phyloP scores from a whole-genome alignment of 73 alveolate genomes.

The Blepharisma stoltei region DNA sequence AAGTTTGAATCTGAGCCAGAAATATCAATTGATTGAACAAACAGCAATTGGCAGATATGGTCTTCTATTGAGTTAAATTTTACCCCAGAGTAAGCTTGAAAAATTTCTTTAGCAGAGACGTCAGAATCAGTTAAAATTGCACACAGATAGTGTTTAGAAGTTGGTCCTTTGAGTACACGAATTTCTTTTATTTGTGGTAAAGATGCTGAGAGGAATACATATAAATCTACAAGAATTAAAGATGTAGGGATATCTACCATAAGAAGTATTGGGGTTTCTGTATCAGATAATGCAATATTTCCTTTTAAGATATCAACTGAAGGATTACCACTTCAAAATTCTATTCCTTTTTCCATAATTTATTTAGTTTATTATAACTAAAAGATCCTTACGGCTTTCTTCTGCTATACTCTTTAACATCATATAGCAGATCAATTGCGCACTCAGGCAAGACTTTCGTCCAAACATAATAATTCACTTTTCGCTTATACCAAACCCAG shows the following conservation, averaged over 20 bases:
- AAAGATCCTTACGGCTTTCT: too few species aligned
- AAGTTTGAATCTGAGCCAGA: constrained; percentile 8
- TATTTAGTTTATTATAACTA: too few species aligned
- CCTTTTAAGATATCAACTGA: constrained; percentile 46
- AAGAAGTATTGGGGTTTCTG: neutral
- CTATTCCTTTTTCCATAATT: neutral
- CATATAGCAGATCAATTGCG: too few species aligned
- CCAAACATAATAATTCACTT: too few species aligned
- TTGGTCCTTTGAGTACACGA: constrained; percentile 36
- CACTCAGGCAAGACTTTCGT: too few species aligned
- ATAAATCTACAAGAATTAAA: constrained; percentile 37
- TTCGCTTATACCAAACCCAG: too few species aligned
- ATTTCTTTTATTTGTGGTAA: constrained; percentile 25
- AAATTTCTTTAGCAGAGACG: constrained; percentile 32
- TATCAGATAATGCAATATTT: neutral
- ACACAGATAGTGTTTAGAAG: constrained; percentile 26
- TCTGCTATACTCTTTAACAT: too few species aligned
- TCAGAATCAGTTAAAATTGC: constrained; percentile 29
- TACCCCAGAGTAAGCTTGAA: neutral
- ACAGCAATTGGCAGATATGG: constrained; percentile 30
- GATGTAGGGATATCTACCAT: constrained; percentile 42
- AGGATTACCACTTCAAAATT: constrained; percentile 55
- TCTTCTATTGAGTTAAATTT: constrained; percentile 47
- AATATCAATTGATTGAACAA: neutral
- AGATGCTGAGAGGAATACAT: constrained; percentile 38